Base-by-base conservation (phyloP, 2,329 filamentous ascomycete species). In the Hymenoscyphus fructigenus region DNA sequence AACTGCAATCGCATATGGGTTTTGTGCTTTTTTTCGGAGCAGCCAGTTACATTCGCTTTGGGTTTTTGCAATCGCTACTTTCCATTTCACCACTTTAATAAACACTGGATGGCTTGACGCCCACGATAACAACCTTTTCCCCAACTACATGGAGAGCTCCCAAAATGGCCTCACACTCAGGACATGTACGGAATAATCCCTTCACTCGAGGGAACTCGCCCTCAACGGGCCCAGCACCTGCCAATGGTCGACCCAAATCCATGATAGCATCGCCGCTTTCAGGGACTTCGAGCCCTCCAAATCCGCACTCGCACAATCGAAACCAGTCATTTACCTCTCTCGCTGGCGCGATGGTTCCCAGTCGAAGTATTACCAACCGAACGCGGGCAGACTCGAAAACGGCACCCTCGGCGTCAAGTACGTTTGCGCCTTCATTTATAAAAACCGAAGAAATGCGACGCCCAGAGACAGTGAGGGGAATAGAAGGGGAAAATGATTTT, bases 401-500 rank as follows among this genome's bases (percentile, higher is more conserved):
- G 65, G 85, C 82, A 71, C 85, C 84, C 1, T 83, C 87, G 6
- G 81, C 83, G 6, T 91, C 90, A 0, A 90, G 86, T 69, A 99
- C 95, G 1, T 99, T 99, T 80, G 94, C 95, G 41, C 95, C 94
- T 2, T 91, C 92, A 10, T 99, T 99, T 78, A 98, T 99, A 79
- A 95, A 94, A 77, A 87, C 88, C 0, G 93, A 96, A 69, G 91
- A 93, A 69, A 81, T 91, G 77, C 84, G 87, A 70, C 78, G 81
- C 41, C 77, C 82, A 60, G 86, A 88, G 69, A 74, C 81, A 12
- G 84, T 89, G 17, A 83, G 83, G 59, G 91, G 92, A 20, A 93
- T 97, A 66, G 96, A 99, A 79, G 95, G 95, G 68, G 94, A 97
- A 75, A 98, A 97, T 77, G 95, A 99, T 82, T 98, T 99, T 78